Base-by-base conservation (phyloP, 495 filamentous ascomycete species). In the Neurospora sp. region DNA sequence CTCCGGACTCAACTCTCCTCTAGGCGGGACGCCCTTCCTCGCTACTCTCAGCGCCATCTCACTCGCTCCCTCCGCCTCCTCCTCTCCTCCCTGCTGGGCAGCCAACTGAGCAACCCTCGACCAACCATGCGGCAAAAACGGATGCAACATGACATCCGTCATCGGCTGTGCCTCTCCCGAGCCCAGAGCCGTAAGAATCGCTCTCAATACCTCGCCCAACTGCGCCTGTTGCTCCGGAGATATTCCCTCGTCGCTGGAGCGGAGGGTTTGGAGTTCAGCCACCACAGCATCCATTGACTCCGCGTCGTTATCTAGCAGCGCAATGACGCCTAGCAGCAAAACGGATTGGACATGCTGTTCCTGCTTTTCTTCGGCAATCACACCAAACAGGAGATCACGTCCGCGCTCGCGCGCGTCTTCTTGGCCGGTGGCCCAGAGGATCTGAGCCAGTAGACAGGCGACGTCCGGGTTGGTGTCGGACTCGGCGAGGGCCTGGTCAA, bases 401-500 rank as follows among this genome's bases (percentile, higher is more conserved):
- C 95, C 93, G 72, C 93, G 88, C 54, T 86, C 87, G 48, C 90
- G 86, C 69, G 94, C 92, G 15, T 92, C 89, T 9, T 91, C 89
- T 2, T 89, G 90, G 34, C 93, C 94, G 78, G 92, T 94, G 4
- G 93, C 94, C 94, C 95, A 99, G 7, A 98, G 86, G 4, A 98
- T 90, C 78, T 98, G 92, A 3, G 94, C 91, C 10, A 98, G 86
- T 19, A 97, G 86, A 78, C 94, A 97, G 19, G 94, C 90, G 5
- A 95, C 91, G 80, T 99, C 93, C 3, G 95, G 92, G 0, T 66
- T 66, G 6, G 54, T 66, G 13, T 66, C 15, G 71, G 92, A 92
- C 82, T 97, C 95, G 66, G 90, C 86, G 9, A 99, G 85, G 5
- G 94, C 95, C 15, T 89, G 84, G 71, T 92, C 89, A 83, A 98